Evolutionary conservation across 495 filamentous ascomycete species (phyloP), one percentile per base, ranked within the genome.

Genomic region (Penicillium manginii): DNA sequence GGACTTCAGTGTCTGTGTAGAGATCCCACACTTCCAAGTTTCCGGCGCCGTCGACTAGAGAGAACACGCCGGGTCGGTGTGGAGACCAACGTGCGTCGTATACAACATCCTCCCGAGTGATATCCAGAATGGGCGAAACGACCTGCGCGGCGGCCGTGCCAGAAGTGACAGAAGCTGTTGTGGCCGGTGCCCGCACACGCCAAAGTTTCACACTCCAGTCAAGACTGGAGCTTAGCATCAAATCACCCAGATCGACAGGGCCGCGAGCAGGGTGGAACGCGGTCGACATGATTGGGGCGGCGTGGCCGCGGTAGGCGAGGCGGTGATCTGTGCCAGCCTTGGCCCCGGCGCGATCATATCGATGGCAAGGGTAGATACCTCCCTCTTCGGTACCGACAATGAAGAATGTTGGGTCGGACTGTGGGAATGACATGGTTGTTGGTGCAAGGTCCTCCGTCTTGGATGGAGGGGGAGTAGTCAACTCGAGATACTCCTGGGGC

Each of bases 161-260:
- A 0, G 81, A 78, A 14, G 76, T 76, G 8, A 74, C 69, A 12
- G 79, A 73, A 14, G 78, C 73, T 7, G 72, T 76, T 15, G 85
- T 83, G 18, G 83, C 81, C 14, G 80, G 74, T 2, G 94, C 88
- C 3, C 91, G 86, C 18, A 93, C 88, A 72, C 92, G 93, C 94
- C 94, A 99, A 22, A 99, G 79, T 74, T 96, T 97, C 57, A 97
- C 92, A 65, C 87, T 93, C 94, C 94, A 99, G 78, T 99, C 94
- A 12, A 98, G 78, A 43, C 87, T 90, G 12, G 88, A 86, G 21
- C 87, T 90, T 32, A 99, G 82, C 45, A 98, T 89, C 3, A 99
- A 80, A 60, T 99, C 96, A 26, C 93, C 92, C n/a, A 99, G 86
- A 71, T 99, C 96, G 40, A 97, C 86, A 3, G 89, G 89, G 9